phyloP scores from a whole-genome alignment of 2,329 filamentous ascomycete genomes.

The Gyromitra esculenta region DNA sequence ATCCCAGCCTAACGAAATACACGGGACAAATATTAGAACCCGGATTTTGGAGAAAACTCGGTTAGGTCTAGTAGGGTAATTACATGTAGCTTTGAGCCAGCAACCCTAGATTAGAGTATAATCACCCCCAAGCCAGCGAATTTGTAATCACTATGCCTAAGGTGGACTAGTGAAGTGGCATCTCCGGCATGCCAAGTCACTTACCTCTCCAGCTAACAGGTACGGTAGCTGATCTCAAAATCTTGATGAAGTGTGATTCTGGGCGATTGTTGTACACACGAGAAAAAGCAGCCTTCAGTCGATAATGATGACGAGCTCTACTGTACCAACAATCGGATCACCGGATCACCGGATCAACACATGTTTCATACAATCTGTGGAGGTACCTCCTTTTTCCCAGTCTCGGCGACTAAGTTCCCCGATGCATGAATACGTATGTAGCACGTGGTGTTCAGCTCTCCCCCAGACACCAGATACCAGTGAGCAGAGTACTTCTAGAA shows the following conservation, averaged over 20 bases:
- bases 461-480: background rate
- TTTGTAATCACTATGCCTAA: background rate
- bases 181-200: background rate
- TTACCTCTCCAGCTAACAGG: background rate
- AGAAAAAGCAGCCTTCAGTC: background rate
- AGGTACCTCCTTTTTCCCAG: slow-evolving; percentile 1
- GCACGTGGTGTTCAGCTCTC: slow-evolving; percentile 37
- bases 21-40: background rate
- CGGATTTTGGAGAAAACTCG: background rate
- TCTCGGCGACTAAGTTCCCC: background rate
- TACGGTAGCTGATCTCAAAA: background rate
- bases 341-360: slow-evolving; percentile 28
- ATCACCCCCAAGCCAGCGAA: background rate
- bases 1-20: background rate
- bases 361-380: slow-evolving; percentile 23
- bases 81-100: background rate
- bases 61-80: background rate
- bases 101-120: background rate
- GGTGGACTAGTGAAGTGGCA: background rate
- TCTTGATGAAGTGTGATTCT: background rate
- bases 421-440: slow-evolving; percentile 40
- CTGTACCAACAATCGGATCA: slow-evolving; percentile 4
- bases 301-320: slow-evolving; percentile 10
- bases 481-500: slow-evolving; percentile 16
- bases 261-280: background rate